phyloP scores from a whole-genome alignment of 805 yeast genomes.

The Metschnikowia rubicola region DNA sequence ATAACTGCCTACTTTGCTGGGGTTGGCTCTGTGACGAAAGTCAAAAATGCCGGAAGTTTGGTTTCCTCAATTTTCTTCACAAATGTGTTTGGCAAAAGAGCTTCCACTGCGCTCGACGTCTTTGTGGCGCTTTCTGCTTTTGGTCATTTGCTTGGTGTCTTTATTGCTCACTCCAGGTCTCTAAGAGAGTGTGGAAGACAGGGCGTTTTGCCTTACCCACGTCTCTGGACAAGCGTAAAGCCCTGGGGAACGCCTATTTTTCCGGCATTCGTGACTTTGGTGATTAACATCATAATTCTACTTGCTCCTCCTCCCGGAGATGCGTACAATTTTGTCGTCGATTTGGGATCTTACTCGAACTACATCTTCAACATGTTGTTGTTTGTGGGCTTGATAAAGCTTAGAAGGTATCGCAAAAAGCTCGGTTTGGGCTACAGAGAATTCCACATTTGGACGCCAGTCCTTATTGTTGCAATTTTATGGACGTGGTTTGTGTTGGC shows the following conservation, averaged over 20 bases:
- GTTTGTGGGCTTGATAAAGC: slow-evolving; percentile 25
- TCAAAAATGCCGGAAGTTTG: slow-evolving; percentile 29
- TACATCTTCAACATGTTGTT: slow-evolving; percentile 27
- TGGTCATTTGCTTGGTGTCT: slow-evolving; percentile 28
- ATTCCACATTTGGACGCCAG: slow-evolving; percentile 21
- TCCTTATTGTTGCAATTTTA: slow-evolving; percentile 29
- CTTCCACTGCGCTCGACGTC: slow-evolving; percentile 22
- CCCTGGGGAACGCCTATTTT: slow-evolving; percentile 32
- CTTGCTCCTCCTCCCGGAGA: slow-evolving; percentile 36
- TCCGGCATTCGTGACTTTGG: slow-evolving; percentile 23
- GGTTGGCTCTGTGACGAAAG: slow-evolving; percentile 18
- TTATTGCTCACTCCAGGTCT: slow-evolving; percentile 29
- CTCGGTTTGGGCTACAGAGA: slow-evolving; percentile 16
- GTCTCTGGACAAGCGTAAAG: slow-evolving; percentile 27
- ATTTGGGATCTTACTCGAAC: slow-evolving; percentile 28
- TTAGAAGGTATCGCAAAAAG: slow-evolving; percentile 29
- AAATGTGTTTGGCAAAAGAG: slow-evolving; percentile 29
- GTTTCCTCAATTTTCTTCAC: slow-evolving; percentile 29
- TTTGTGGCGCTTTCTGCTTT: slow-evolving; percentile 31
- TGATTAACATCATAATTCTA: slow-evolving; percentile 25
- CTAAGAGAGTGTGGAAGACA: slow-evolving; percentile 34
- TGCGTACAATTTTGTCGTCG: slow-evolving; percentile 32
- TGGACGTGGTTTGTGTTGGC: slow-evolving; percentile 38
- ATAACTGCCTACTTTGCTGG: slow-evolving; percentile 36
- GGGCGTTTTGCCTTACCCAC: slow-evolving; percentile 30